These are phyloP conservation scores for Davidsoniella australis DNA, from an alignment of 2,329 filamentous ascomycete genomes.

Conservation along the genomic window DNA sequence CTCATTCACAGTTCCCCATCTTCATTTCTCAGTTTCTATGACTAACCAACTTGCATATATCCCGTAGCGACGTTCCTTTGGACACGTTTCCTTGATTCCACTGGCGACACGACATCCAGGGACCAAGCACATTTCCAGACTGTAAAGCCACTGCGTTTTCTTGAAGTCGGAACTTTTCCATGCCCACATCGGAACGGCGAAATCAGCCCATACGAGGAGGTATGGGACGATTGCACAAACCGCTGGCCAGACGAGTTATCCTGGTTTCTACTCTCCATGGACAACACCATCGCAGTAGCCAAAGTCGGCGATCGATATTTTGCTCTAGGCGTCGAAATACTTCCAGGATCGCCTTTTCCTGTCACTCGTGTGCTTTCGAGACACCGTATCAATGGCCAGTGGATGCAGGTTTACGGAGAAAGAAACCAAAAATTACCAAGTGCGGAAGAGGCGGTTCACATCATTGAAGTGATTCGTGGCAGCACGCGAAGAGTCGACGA, in stretches of 20 bases:
- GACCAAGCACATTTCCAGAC: conserved; percentile 16
- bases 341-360: no score
- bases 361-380: no score
- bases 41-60: conserved; percentile 7
- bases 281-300: neutral
- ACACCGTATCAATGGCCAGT: no score
- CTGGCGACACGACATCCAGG: conserved; percentile 11
- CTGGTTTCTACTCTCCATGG: neutral
- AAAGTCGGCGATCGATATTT: conserved; percentile 7
- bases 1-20: no score
- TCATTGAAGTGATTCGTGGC: no score
- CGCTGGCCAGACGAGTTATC: neutral
- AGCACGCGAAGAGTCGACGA: no score
- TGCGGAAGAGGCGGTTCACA: no score
- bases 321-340: conserved; percentile 9
- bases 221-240: neutral
- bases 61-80: conserved; percentile 15
- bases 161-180: conserved; percentile 1
- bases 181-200: neutral
- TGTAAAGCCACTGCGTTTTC: conserved; percentile 5
- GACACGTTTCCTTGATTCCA: conserved; percentile 17
- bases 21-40: no score
- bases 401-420: no score
- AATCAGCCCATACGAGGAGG: neutral
- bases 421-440: no score